Evolutionary conservation across 164 flowering plant species (phyloP).

Genomic region (Magnolia officinalis): DNA sequence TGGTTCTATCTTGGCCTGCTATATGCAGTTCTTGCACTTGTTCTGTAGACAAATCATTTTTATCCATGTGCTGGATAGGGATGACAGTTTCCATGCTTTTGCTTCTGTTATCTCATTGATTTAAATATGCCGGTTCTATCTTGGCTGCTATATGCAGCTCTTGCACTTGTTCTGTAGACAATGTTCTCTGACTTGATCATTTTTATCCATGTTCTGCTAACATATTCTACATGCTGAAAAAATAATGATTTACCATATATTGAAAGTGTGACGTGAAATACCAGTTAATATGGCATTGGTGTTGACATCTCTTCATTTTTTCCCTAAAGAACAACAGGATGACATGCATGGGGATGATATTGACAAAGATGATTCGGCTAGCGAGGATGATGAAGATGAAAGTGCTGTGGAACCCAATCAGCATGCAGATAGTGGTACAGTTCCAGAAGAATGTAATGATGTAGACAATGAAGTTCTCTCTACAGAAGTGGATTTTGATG

Average conservation of each 20-base stretch:
- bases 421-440: constrained; percentile 16
- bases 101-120: not conserved
- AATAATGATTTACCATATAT: too few relatives aligned
- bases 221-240: too few relatives aligned
- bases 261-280: not conserved
- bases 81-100: too few relatives aligned
- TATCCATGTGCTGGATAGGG: too few relatives aligned
- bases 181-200: too few relatives aligned
- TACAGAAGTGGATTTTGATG: constrained; percentile 54
- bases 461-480: constrained; percentile 24
- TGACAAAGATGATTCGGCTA: constrained; percentile 38
- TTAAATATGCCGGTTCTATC: not conserved
- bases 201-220: too few relatives aligned
- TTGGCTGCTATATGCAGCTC: not conserved
- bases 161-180: not conserved
- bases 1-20: not conserved
- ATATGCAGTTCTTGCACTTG: not conserved
- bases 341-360: constrained; percentile 30
- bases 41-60: too few relatives aligned
- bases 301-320: not conserved
- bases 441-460: constrained; percentile 25
- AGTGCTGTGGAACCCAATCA: constrained; percentile 14
- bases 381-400: constrained; percentile 39
- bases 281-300: not conserved
- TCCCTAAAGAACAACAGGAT: constrained; percentile 35